These are phyloP conservation scores for Quillaja saponaria DNA, from an alignment of 306 rosid genomes.

Conservation along the genomic window DNA sequence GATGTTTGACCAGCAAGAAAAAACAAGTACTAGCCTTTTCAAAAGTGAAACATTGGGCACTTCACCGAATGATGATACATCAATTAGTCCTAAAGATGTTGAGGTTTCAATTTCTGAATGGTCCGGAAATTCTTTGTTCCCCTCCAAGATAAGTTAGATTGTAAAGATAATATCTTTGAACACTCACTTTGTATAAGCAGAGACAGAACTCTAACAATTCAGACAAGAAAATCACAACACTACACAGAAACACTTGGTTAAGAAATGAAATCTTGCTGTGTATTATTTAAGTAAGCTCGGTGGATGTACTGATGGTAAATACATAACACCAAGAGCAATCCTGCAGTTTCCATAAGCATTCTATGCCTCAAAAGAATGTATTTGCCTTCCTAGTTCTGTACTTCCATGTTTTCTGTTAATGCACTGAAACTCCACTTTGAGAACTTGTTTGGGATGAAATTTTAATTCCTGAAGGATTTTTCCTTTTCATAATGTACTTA, in stretches of 20 bases:
- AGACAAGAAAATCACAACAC: constrained; percentile 7
- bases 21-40: constrained; percentile 35
- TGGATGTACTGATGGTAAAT: constrained; percentile 1
- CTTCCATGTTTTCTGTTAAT: too few relatives aligned
- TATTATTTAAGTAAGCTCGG: constrained; percentile 22
- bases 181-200: constrained; percentile 6
- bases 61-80: constrained; percentile 21
- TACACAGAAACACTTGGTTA: constrained; percentile 22
- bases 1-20: constrained; percentile 57
- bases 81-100: constrained; percentile 29
- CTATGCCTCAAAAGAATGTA: background rate
- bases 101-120: constrained; percentile 42
- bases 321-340: background rate
- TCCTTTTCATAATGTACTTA: too few relatives aligned
- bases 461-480: too few relatives aligned
- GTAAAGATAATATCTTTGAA: constrained; percentile 5
- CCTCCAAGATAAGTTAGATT: constrained; percentile 45
- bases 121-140: constrained; percentile 29
- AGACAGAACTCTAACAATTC: constrained; percentile 20
- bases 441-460: too few relatives aligned
- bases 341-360: constrained; percentile 12
- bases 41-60: constrained; percentile 29
- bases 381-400: background rate
- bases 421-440: too few relatives aligned
- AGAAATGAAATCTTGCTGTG: constrained; percentile 25